These are phyloP conservation scores for Candida verbasci DNA, from an alignment of 805 yeast genomes.

Conservation along the genomic window DNA sequence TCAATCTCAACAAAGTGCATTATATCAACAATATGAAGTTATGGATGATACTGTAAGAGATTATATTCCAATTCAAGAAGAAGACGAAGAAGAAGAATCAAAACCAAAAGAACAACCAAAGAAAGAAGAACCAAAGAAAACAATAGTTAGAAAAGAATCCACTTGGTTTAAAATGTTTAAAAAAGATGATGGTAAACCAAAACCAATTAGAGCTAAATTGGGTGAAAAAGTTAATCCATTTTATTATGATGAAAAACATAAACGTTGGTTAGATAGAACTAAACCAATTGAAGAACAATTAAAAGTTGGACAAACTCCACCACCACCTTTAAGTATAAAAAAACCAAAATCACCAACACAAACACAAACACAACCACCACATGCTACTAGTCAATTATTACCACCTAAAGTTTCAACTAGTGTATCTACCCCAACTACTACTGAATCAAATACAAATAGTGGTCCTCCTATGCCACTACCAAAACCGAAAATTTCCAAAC, in stretches of 20 bases:
- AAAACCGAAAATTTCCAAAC: slow-evolving; percentile 9
- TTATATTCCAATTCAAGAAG: slow-evolving; percentile 39
- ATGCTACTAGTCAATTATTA: not conserved
- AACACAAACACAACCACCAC: slow-evolving; percentile 6
- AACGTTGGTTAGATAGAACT: slow-evolving; percentile 80
- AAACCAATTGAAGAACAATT: slow-evolving; percentile 63
- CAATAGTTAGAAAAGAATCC: slow-evolving; percentile 14
- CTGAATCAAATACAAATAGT: slow-evolving; percentile 6
- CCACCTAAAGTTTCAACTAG: not conserved
- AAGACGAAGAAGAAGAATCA: slow-evolving; percentile 46
- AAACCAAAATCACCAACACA: slow-evolving; percentile 9
- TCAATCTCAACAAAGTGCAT: slow-evolving; percentile 40
- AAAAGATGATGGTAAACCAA: slow-evolving; percentile 58
- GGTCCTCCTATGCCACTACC: slow-evolving; percentile 9
- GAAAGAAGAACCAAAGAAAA: slow-evolving; percentile 14
- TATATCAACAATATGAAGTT: slow-evolving; percentile 43
- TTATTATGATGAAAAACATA: slow-evolving; percentile 75
- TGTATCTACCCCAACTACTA: not conserved
- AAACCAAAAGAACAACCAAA: slow-evolving; percentile 20
- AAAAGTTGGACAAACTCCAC: slow-evolving; percentile 55
- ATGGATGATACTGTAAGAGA: slow-evolving; percentile 41
- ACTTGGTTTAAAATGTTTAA: slow-evolving; percentile 48
- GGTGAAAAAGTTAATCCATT: slow-evolving; percentile 69
- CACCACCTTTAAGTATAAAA: slow-evolving; percentile 50
- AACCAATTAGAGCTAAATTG: slow-evolving; percentile 77